Base-by-base conservation (phyloP, 257 asterid genomes). In the Haberlea rhodopensis region DNA sequence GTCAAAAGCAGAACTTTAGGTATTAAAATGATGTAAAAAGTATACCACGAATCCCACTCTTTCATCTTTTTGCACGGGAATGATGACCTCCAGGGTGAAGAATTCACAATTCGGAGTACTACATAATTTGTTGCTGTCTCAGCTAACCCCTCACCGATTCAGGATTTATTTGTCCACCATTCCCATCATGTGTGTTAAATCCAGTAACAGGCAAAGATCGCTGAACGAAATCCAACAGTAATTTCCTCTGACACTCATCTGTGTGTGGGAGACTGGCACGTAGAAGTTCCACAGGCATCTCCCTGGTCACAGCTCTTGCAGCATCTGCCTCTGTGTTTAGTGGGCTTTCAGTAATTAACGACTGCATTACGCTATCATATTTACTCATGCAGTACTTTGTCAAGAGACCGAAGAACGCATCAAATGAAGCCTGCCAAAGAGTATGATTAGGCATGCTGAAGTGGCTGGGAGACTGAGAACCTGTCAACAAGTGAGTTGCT, bases 1-100 rank as follows among this genome's bases (percentile, higher is more conserved):
- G 10, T 1, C 48, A 13, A 37, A 13, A 3, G 46, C 0, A 37
- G 46, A 43, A 43, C 49, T 16, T 43, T 8, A 22, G 56, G 67
- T 34, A 45, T 62, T 62, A 40, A 62, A 62, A 43, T 8, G 40
- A 76, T 75, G 82, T 75, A 76, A 24, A 63, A 55, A 48, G 61
- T 56, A 70, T 31, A 68, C 54, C 64, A n/a, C 66, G n/a, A n/a
- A 28, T 56, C 52, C 53, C 43, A 53, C 59, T 74, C 60, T 64
- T 68, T 75, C 62, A 49, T 68, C 75, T 53, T 67, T 53, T 51
- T 54, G 66, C 68, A 58, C 55, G 43, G 20, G 58, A 25, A 25
- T 8, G 52, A 25, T 22, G 71, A 21, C 6, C 57, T 27, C 60
- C 71, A 34, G 40, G 31, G 32, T 22, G 51, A 53, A 65, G 68